Percentiles rank a stretch among this genome's conserved stretches.
These are phyloP conservation scores for Myriosclerotinia duriaeana DNA, from an alignment of 2,329 filamentous ascomycete species.

Conservation along the genomic window DNA sequence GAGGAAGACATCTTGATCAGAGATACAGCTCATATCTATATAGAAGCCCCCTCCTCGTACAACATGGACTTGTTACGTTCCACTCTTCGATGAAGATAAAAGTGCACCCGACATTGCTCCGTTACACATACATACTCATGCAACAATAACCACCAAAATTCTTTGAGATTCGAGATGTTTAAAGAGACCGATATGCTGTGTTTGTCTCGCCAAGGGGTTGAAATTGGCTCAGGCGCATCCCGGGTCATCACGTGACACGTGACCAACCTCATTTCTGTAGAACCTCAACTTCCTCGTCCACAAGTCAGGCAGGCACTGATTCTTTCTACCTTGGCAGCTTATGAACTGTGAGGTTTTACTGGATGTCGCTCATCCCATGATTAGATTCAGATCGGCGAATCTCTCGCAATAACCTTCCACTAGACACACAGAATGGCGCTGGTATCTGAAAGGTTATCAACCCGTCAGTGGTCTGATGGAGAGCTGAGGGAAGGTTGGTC, in stretches of 20 bases:
- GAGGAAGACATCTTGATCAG: conserved; percentile 13
- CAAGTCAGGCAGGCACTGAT: neutral
- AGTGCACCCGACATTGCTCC: neutral
- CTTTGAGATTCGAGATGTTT: neutral
- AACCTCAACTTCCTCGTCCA: neutral
- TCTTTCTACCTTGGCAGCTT: neutral
- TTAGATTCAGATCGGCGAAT: neutral
- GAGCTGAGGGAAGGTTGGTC: conserved; percentile 34
- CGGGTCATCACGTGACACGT: neutral
- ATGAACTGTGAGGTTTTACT: neutral
- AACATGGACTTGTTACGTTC: conserved; percentile 14
- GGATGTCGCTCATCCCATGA: neutral
- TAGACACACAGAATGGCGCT: neutral
- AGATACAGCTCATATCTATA: neutral
- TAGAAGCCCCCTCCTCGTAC: conserved; percentile 1
- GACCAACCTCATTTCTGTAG: neutral
- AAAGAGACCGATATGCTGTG: neutral
- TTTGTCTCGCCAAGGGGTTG: neutral
- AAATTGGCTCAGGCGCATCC: neutral
- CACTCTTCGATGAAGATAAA: neutral
- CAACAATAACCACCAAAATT: neutral
- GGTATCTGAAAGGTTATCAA: neutral
- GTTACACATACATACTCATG: neutral
- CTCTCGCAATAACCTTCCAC: neutral
- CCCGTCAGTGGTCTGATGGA: conserved; percentile 31